phyloP scores from a whole-genome alignment of 164 flowering plant genomes.

The Liriodendron chinense region DNA sequence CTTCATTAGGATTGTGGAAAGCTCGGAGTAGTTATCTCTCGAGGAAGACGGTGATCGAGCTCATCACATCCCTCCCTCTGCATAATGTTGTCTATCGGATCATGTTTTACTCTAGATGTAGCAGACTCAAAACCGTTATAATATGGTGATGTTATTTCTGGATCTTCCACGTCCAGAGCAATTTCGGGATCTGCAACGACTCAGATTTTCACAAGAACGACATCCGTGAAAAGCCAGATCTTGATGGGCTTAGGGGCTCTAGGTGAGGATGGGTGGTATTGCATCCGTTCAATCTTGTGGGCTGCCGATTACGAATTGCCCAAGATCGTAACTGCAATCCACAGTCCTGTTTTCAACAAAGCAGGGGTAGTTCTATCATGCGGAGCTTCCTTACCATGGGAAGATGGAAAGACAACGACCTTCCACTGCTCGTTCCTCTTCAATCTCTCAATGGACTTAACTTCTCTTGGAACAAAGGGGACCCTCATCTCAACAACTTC shows the following conservation, averaged over 20 bases:
- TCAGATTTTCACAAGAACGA: constrained; percentile 57
- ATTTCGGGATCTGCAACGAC: constrained; percentile 34
- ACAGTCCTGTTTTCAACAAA: constrained; percentile 43
- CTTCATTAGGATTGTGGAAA: too few species aligned
- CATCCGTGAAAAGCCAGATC: constrained; percentile 72
- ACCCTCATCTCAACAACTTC: constrained; percentile 48
- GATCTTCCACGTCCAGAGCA: constrained; percentile 38
- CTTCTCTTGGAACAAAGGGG: constrained; percentile 60
- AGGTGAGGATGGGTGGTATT: constrained; percentile 81
- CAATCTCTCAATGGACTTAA: constrained; percentile 53
- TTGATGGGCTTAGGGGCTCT: constrained; percentile 71
- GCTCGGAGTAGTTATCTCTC: too few species aligned
- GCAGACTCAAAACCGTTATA: too few species aligned
- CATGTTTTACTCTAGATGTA: too few species aligned
- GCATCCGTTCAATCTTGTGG: constrained; percentile 54
- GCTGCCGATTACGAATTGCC: constrained; percentile 59
- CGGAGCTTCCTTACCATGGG: constrained; percentile 57
- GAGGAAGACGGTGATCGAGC: too few species aligned
- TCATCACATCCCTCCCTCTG: too few species aligned
- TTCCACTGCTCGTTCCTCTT: constrained; percentile 62
- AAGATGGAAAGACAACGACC: constrained; percentile 55
- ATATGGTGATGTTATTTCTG: not conserved
- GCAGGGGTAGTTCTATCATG: constrained; percentile 65
- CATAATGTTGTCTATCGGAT: too few species aligned
- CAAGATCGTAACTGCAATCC: constrained; percentile 47